Conservation (phyloP, 768 basidiomycete species). For the Pisolithus microcarpus region DNA sequence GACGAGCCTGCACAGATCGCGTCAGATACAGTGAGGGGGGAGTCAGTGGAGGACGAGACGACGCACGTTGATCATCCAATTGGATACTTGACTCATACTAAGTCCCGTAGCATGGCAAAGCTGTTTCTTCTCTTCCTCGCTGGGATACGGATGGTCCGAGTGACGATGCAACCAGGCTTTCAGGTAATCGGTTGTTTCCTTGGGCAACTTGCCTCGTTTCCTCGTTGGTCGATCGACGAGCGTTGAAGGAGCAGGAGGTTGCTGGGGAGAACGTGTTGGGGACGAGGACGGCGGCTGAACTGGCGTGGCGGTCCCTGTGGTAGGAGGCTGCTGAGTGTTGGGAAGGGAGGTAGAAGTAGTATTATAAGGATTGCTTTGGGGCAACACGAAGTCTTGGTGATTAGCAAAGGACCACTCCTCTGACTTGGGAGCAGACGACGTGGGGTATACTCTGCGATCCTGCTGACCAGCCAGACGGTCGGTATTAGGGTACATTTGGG, state of each 20-base stretch:
- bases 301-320: conserved; percentile 4
- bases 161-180: conserved; percentile 86
- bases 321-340: conserved; percentile 31
- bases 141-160: conserved; percentile 84
- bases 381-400: conserved; percentile 45
- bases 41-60: neutral
- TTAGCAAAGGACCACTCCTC: conserved; percentile 66
- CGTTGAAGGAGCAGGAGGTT: conserved; percentile 43
- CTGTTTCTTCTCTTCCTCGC: conserved; percentile 87
- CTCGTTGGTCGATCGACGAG: conserved; percentile 73
- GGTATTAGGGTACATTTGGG: conserved; percentile 59
- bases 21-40: conserved; percentile 20
- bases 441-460: conserved; percentile 47
- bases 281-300: conserved; percentile 40
- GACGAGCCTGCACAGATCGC: conserved; percentile 49
- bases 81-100: conserved; percentile 85
- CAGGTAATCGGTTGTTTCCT: conserved; percentile 84
- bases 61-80: conserved; percentile 88
- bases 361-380: conserved; percentile 20
- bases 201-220: conserved; percentile 82
- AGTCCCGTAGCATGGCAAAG: conserved; percentile 79
- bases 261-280: conserved; percentile 36
- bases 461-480: conserved; percentile 67
- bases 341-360: conserved; percentile 32
- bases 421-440: conserved; percentile 46